Base-by-base conservation (phyloP, 2,329 filamentous ascomycete species). In the Metarhizium anisopliae region DNA sequence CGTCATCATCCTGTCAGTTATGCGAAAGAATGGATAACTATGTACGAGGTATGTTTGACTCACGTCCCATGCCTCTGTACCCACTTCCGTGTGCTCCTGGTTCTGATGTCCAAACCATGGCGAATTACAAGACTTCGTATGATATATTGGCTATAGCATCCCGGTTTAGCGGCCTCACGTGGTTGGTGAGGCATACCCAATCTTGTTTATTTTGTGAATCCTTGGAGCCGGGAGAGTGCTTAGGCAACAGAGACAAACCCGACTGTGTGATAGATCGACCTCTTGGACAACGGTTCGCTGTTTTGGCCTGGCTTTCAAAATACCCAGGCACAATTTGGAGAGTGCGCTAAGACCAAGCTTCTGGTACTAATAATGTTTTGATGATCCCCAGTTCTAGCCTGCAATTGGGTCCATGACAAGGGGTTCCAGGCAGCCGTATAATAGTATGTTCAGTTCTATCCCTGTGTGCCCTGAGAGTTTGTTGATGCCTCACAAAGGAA, bases 61-160 rank as follows among this genome's bases (percentile, higher is more conserved):
- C 59, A 73, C 73, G 64, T 84, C 78, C 81, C 82, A 85, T 11
- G 72, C 77, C 3, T 73, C 72, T 0, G 76, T 81, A 45, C 81
- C 81, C 56, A 82, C 83, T 60, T 75, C 77, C n/a, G 72, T 69
- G 60, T 82, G 77, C 54, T 78, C 79, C 53, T 69, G 68, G 56
- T 76, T 76, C 51, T 76, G 72, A 53, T 64, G 70, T 29, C 81
- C 82, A 60, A 81, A 71, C 14, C 82, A 62, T 85, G 82, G 14
- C 82, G 75, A 83, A 68, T 58, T 70, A 74, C 11, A 84, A 58
- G 13, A 84, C 71, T 55, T 80, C 79, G 68, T 83, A 85, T 14
- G 64, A 66, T n/a, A 76, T 74, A 53, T 70, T 73, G 3, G 66
- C 60, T 0, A 72, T 67, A 2, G 71, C 69, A 6, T 70, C 63